phyloP scores from a whole-genome alignment of 2,329 filamentous ascomycete genomes.

The Colletotrichum shisoi region DNA sequence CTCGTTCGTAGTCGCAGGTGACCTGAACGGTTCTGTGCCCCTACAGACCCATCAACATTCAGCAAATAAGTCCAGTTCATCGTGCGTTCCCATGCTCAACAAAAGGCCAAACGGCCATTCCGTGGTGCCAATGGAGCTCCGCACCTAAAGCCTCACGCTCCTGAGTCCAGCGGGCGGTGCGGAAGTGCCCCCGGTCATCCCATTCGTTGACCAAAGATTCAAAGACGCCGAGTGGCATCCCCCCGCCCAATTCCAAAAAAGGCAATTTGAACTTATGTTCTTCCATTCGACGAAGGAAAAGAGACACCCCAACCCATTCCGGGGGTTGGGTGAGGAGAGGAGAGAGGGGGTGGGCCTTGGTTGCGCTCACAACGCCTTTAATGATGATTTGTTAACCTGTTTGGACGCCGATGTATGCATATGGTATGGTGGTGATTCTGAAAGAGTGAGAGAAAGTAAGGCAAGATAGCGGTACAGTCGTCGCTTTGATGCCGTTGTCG shows the following conservation, averaged over 20 bases:
- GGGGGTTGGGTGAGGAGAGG: not conserved
- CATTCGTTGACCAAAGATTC: conserved; percentile 2
- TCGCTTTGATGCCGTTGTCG: not conserved
- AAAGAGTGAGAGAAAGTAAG: too few species aligned
- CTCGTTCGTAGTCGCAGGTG: not conserved
- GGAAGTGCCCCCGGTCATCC: conserved; percentile 1
- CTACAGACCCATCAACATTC: not conserved
- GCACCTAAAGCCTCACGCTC: not conserved
- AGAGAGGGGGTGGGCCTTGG: not conserved
- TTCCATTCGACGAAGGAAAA: not conserved
- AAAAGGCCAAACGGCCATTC: not conserved
- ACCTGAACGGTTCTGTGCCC: not conserved
- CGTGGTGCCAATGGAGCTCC: not conserved
- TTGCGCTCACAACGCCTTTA: not conserved
- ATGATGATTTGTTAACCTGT: not conserved
- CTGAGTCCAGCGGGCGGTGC: not conserved
- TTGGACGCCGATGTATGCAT: conserved; percentile 9
- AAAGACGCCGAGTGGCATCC: not conserved
- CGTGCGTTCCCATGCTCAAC: not conserved
- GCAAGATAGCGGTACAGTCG: not conserved
- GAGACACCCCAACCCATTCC: not conserved
- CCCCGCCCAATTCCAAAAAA: conserved; percentile 9
- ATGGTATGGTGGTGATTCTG: too few species aligned
- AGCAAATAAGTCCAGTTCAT: not conserved
- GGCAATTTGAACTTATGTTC: conserved; percentile 3